A percentile compares a stretch with the other conserved stretches of the same genome.
Conservation (phyloP, 495 filamentous ascomycete species). For the Choiromyces venosus region DNA sequence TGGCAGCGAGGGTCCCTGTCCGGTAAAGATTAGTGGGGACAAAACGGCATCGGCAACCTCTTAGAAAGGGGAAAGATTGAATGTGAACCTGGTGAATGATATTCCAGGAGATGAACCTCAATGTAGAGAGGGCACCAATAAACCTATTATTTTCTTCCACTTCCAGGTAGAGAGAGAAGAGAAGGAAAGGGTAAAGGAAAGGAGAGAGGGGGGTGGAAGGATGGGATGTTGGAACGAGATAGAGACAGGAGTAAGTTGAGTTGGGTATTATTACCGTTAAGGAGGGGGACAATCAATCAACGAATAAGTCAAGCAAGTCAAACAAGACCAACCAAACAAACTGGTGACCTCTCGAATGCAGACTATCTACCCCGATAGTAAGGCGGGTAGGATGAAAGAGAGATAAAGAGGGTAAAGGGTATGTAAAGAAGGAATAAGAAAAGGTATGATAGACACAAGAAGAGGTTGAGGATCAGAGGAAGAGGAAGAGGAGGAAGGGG, state of each 20-base stretch:
- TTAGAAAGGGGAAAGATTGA: slow-evolving; percentile 17
- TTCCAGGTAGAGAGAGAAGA: neutral
- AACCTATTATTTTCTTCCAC: neutral
- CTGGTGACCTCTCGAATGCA: slow-evolving; percentile 6
- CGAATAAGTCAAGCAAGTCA: neutral
- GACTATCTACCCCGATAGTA: neutral
- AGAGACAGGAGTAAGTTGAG: slow-evolving; percentile 3
- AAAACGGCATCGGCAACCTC: slow-evolving; percentile 12
- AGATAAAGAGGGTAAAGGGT: neutral
- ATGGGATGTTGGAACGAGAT: neutral
- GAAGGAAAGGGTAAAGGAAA: neutral
- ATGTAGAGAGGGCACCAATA: neutral
- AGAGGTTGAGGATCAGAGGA: neutral
- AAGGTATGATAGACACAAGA: neutral
- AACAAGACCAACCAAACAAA: neutral
- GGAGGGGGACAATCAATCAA: slow-evolving; percentile 1
- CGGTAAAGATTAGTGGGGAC: slow-evolving; percentile 27
- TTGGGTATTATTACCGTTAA: slow-evolving; percentile 14
- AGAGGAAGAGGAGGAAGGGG: neutral
- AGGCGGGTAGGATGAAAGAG: neutral
- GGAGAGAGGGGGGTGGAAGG: neutral
- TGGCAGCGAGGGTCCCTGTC: slow-evolving; percentile 21
- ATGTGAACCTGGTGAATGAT: slow-evolving; percentile 22
- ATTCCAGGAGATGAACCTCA: neutral
- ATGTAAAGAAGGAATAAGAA: neutral